Evolutionary conservation across 2,329 filamentous ascomycete genomes (phyloP), one percentile per base, ranked within the genome.

Genomic region (Penicillium decumbens): DNA sequence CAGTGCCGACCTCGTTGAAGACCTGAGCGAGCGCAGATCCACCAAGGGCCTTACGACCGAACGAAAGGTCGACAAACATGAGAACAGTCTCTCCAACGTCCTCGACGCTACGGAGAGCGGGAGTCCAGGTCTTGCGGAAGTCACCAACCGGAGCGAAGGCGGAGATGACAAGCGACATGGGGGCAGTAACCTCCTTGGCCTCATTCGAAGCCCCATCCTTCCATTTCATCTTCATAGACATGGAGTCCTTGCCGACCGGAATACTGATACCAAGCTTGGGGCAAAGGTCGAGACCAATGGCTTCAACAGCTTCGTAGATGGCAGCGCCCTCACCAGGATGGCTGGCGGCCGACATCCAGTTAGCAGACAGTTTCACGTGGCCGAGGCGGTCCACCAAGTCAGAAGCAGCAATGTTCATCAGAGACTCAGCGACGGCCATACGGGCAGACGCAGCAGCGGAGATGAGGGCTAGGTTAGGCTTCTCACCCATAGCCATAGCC

Each of bases 161-260:
- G 4, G 93, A 90, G 60, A 97, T 90, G 47, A 96, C 85, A 5
- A 95, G 80, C 0, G 92, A 95, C 61, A 97, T 82, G 1, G 93
- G 93, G 4, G 93, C 89, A 32, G 89, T 96, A 43, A 97, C 92
- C 58, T 91, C 91, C 74, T 88, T 93, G 12, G 79, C 73, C 54
- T 87, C 79, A 15, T 82, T 80, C 27, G 77, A 81, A 49, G 80
- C 75, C 53, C 77, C 75, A 58, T 92, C 87, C 65, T 83, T 87
- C 93, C 93, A 97, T 48, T 89, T 89, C 63, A 95, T 92, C 77
- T 96, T 96, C 93, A 98, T 97, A 2, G 91, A 96, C 72, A 95
- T 95, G 0, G 92, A 97, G 70, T 98, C 93, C 73, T 98, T 97
- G 47, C 93, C 93, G 7, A 97, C 93, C 3, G 93, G 93, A 51